Percentiles rank a stretch among this genome's conserved stretches.
Conservation (phyloP, 441 rosid species). For the Manihot esculenta region DNA sequence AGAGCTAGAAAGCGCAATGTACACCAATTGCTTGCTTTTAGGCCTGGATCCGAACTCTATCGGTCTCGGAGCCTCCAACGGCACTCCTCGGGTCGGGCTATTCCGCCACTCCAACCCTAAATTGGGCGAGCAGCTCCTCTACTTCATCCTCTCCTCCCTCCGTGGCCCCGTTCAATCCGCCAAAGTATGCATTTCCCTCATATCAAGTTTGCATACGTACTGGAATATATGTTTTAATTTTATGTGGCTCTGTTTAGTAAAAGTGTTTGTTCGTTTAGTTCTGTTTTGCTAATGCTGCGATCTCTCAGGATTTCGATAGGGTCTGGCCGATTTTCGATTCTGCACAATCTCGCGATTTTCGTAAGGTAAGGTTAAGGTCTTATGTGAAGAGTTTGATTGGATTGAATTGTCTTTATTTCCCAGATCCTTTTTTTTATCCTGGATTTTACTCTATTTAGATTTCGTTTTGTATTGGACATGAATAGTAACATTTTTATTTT, state of each 20-base stretch:
- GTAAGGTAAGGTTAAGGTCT: slow-evolving; percentile 54
- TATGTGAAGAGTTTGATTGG: not conserved
- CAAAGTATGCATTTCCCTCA: slow-evolving; percentile 43
- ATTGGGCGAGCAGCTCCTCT: slow-evolving; percentile 98
- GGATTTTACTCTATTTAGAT: not conserved
- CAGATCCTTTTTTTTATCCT: no score
- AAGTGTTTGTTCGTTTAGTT: slow-evolving; percentile 12
- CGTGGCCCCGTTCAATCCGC: slow-evolving; percentile 98
- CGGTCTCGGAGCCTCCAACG: slow-evolving; percentile 84
- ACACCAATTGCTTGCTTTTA: slow-evolving; percentile 90
- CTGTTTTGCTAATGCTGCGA: slow-evolving; percentile 27
- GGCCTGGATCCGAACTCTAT: slow-evolving; percentile 94
- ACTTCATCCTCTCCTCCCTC: slow-evolving; percentile 97
- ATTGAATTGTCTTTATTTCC: slow-evolving; percentile 4
- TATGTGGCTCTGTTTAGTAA: not conserved
- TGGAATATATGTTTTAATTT: not conserved
- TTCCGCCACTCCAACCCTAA: slow-evolving; percentile 99
- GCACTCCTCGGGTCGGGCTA: slow-evolving; percentile 82
- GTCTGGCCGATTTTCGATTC: slow-evolving; percentile 99
- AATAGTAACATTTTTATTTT: not conserved
- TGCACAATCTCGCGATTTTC: slow-evolving; percentile 96
- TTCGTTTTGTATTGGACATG: slow-evolving; percentile 17
- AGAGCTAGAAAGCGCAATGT: slow-evolving; percentile 99
- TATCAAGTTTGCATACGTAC: not conserved
- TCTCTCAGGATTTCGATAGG: slow-evolving; percentile 96